phyloP scores from a whole-genome alignment of 768 basidiomycete species.

The Suillus placidus region DNA sequence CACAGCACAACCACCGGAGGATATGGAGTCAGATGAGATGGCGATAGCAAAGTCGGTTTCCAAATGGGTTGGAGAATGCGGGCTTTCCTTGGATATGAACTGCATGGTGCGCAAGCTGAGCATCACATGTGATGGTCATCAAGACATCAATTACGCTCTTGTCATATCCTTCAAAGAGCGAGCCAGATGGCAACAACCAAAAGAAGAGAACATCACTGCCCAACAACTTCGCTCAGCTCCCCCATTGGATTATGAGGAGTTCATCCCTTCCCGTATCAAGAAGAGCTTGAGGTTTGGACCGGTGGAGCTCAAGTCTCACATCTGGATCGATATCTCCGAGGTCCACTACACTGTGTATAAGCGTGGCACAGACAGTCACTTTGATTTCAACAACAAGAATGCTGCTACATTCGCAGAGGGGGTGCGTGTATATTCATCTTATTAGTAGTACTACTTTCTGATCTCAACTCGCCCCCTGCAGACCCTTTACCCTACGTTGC shows the following conservation, averaged over 20 bases:
- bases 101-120: background rate
- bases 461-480: too few species aligned
- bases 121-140: constrained; percentile 1
- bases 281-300: background rate
- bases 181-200: background rate
- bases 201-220: background rate
- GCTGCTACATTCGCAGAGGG: background rate
- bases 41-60: background rate
- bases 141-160: constrained; percentile 16
- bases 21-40: background rate
- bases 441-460: too few species aligned
- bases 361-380: background rate
- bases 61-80: background rate
- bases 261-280: constrained; percentile 1
- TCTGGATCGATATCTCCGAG: background rate
- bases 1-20: background rate
- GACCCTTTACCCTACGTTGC: too few species aligned
- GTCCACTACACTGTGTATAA: background rate
- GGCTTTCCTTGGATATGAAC: background rate
- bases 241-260: background rate
- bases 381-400: background rate
- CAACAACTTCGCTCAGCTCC: background rate
- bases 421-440: too few species aligned
- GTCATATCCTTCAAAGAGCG: constrained; percentile 31
- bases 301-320: background rate